These are phyloP conservation scores for Trametes coccinea DNA, from an alignment of 768 basidiomycete species.

Conservation along the genomic window DNA sequence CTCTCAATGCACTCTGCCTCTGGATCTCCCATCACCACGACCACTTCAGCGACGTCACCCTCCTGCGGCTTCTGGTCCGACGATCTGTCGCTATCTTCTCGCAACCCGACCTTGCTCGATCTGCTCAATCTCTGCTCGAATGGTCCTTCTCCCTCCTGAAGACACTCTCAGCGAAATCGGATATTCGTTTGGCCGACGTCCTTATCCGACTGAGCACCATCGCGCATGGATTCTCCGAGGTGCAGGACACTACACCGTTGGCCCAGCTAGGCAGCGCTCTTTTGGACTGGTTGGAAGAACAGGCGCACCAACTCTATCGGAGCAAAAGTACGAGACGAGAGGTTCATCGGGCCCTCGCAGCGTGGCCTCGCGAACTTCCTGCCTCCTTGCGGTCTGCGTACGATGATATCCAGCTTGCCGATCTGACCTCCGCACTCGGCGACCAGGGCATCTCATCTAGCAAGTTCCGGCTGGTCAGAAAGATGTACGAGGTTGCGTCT, in stretches of 20 bases:
- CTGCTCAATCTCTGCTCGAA: constrained; percentile 74
- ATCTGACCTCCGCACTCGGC: constrained; percentile 54
- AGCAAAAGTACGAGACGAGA: constrained; percentile 42
- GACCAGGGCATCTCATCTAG: constrained; percentile 65
- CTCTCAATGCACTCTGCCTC: constrained; percentile 70
- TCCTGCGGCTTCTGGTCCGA: constrained; percentile 70
- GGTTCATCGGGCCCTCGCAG: constrained; percentile 58
- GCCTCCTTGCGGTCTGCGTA: constrained; percentile 45
- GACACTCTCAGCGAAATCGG: constrained; percentile 35
- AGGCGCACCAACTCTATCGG: constrained; percentile 45
- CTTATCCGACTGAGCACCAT: constrained; percentile 68
- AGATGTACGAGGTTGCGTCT: constrained; percentile 52
- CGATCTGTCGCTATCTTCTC: constrained; percentile 65
- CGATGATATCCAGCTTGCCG: constrained; percentile 46
- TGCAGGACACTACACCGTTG: constrained; percentile 32
- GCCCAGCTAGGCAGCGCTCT: constrained; percentile 48
- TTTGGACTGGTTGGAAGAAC: constrained; percentile 62
- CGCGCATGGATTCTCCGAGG: constrained; percentile 53
- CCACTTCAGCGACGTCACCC: constrained; percentile 54
- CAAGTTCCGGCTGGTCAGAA: constrained; percentile 76
- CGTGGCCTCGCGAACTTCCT: constrained; percentile 73
- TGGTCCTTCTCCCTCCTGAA: constrained; percentile 69
- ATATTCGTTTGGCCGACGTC: constrained; percentile 61
- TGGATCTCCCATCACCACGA: constrained; percentile 65
- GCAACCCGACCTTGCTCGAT: constrained; percentile 65